Conservation (phyloP, 192 early-diverging fungal species). For the Umbelopsis vinacea region DNA sequence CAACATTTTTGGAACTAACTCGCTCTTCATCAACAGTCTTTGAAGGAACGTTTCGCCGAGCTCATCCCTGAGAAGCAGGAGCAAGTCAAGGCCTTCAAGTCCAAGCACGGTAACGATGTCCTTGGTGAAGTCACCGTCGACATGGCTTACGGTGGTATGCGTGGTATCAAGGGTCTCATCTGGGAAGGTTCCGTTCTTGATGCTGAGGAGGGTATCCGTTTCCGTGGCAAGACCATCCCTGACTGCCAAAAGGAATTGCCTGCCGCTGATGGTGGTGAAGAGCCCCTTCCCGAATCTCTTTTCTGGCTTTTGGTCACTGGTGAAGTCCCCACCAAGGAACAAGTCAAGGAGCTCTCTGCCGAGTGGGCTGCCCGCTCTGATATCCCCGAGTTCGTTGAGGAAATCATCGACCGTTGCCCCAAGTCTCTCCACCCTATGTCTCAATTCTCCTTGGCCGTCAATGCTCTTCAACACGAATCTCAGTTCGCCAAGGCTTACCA, state of each 20-base stretch:
- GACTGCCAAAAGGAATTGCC: constrained; percentile 95
- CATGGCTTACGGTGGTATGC: constrained; percentile 99
- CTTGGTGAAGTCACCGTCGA: constrained; percentile 96
- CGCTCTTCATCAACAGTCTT: constrained; percentile 54
- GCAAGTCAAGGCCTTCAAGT: constrained; percentile 93
- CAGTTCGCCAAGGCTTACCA: constrained; percentile 97
- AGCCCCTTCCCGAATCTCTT: constrained; percentile 97
- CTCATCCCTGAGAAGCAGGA: constrained; percentile 95
- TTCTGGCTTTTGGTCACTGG: constrained; percentile 99
- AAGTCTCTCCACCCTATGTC: constrained; percentile 99
- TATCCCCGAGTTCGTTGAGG: constrained; percentile 94
- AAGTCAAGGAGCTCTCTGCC: constrained; percentile 87
- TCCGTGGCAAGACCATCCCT: constrained; percentile 95
- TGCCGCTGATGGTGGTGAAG: constrained; percentile 80
- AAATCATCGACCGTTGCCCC: constrained; percentile 98
- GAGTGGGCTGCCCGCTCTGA: constrained; percentile 96
- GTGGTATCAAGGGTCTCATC: constrained; percentile 98
- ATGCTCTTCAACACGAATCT: constrained; percentile 96
- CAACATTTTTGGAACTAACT: no score
- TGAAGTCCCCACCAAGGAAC: constrained; percentile 92
- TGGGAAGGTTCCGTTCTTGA: constrained; percentile 99
- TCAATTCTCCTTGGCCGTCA: constrained; percentile 96
- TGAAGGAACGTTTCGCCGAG: constrained; percentile 94
- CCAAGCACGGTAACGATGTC: constrained; percentile 87
- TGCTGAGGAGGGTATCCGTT: constrained; percentile 97